Percentiles rank a stretch among this genome's conserved stretches.
Conservation (phyloP, 2,329 filamentous ascomycete genomes). For the Penicillium nordicum region DNA sequence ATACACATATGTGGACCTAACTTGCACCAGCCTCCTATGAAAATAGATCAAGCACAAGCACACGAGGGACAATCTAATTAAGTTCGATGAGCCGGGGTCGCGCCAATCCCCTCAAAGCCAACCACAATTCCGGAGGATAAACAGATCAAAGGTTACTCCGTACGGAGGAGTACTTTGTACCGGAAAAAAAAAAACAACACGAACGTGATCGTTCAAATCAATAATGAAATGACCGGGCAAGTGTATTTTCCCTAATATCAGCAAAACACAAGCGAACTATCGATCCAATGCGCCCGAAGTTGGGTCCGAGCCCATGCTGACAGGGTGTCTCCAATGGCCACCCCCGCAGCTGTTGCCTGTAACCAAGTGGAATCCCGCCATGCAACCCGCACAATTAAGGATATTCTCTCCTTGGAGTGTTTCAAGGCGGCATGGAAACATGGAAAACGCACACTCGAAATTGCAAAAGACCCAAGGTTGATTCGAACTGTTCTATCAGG, state of each 20-base stretch:
- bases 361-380: conserved; percentile 10
- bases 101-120: neutral
- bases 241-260: neutral
- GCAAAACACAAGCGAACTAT: conserved; percentile 1
- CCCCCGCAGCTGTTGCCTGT: conserved; percentile 13
- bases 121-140: neutral
- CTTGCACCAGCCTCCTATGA: neutral
- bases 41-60: neutral
- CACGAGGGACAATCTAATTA: conserved; percentile 9
- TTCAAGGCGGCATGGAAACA: neutral
- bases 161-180: neutral
- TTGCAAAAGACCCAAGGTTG: neutral
- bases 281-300: neutral
- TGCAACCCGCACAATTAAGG: neutral
- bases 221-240: neutral
- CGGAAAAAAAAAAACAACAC: neutral
- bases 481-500: neutral
- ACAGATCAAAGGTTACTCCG: neutral
- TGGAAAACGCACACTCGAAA: neutral
- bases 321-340: conserved; percentile 5
- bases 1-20: neutral
- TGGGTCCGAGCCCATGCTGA: conserved; percentile 21
- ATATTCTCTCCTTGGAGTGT: neutral
- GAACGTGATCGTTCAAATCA: neutral
- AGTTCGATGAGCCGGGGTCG: conserved; percentile 7